Base-by-base conservation (phyloP, 805 yeast species). In the Saturnispora saitoi region DNA sequence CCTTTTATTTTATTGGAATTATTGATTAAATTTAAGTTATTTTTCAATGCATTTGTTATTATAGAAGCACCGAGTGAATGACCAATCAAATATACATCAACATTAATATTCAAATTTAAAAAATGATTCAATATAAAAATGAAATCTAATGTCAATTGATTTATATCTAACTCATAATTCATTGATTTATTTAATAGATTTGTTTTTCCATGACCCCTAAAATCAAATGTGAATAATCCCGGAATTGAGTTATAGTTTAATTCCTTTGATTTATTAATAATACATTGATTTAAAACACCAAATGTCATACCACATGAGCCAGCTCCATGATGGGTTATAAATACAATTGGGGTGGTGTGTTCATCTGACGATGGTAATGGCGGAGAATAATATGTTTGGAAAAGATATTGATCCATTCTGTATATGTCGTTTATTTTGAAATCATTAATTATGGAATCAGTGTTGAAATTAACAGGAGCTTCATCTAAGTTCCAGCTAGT, bases 41-140 rank as follows among this genome's bases (percentile, higher is more conserved):
- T 53, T 10, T 60, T 45, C 4, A 78, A 62, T 1, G 77, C 74
- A 38, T 73, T 72, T 0, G 95, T 75, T 30, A 88, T 68, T 3
- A 93, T 80, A 0, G 96, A 75, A 0, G 97, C 99, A 4, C 99
- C 99, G 30, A 95, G 70, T 1, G 96, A 87, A 64, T 91, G 99
- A 0, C 98, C 98, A 4, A 90, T 70, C 1, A 89, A 66, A 47
- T 82, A 86, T 55, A 51, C 69, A 63, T 19, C 63, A 55, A 41
- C 12, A 12, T 41, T 30, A 4, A 20, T 36, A 15, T 24, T 60
- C 37, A 51, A 49, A 9, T 47, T 44, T 3, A 69, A 54, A 43
- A 84, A 72, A 29, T 64, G 52, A 3, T 60, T 58, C 0, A 86
- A 43, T 1, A 90, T 59, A 37, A 66, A 68, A 0, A 62, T 56